Percentiles rank a stretch among this genome's conserved stretches.
Conservation (phyloP, 2,329 filamentous ascomycete genomes). For the Bipolaris sorokiniana region DNA sequence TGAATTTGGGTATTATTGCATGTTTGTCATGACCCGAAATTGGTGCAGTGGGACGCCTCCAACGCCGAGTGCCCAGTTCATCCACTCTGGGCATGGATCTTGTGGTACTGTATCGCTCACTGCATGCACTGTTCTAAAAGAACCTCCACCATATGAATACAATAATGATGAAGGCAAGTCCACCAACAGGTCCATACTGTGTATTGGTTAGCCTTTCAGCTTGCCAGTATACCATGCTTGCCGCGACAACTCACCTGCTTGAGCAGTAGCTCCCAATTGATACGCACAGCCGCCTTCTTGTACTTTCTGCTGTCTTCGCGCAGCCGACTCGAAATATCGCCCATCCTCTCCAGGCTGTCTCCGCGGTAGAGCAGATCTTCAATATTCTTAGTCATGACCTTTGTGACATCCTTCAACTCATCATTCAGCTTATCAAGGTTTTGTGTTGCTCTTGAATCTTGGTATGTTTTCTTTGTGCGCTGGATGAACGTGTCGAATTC, state of each 20-base stretch:
- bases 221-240: not conserved
- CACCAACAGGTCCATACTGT: slow-evolving; percentile 86
- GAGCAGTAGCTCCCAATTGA: slow-evolving; percentile 96
- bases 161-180: slow-evolving; percentile 79
- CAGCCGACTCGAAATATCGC: slow-evolving; percentile 85
- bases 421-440: slow-evolving; percentile 96
- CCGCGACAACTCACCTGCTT: slow-evolving; percentile 69
- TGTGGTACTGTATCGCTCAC: not conserved
- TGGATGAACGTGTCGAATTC: slow-evolving; percentile 98
- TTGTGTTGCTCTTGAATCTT: slow-evolving; percentile 86
- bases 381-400: slow-evolving; percentile 99
- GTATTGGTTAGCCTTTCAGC: slow-evolving; percentile 20
- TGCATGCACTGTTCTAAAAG: slow-evolving; percentile 61
- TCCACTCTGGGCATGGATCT: not conserved
- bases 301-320: slow-evolving; percentile 96
- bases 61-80: slow-evolving; percentile 14
- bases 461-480: slow-evolving; percentile 90
- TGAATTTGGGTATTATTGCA: slow-evolving; percentile 29
- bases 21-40: slow-evolving; percentile 6
- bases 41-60: slow-evolving; percentile 9
- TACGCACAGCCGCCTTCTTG: slow-evolving; percentile 85
- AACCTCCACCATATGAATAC: slow-evolving; percentile 93
- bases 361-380: slow-evolving; percentile 95
- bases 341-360: slow-evolving; percentile 95
- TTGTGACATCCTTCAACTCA: slow-evolving; percentile 95